These are phyloP conservation scores for Exophiala spinifera DNA, from an alignment of 2,329 filamentous ascomycete species.

Conservation along the genomic window DNA sequence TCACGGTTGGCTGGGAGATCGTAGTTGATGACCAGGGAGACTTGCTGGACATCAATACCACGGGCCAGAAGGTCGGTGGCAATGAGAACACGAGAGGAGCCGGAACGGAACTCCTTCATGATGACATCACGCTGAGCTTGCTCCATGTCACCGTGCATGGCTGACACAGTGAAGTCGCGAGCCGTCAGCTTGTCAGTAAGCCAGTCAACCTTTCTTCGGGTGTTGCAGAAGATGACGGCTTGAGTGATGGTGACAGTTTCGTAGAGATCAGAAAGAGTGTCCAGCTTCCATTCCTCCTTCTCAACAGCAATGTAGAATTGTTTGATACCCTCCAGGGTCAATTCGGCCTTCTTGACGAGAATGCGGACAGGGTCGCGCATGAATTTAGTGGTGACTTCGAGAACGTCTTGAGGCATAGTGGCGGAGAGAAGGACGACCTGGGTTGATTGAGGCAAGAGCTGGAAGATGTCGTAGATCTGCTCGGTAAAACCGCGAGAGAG, in stretches of 20 bases:
- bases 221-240: conserved; percentile 99
- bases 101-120: conserved; percentile 99
- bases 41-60: conserved; percentile 99
- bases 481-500: conserved; percentile 99
- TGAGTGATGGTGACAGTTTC: conserved; percentile 99
- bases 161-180: conserved; percentile 98
- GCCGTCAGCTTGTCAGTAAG: conserved; percentile 98
- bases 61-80: conserved; percentile 95
- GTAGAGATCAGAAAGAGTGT: conserved; percentile 97
- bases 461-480: conserved; percentile 99
- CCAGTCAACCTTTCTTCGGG: conserved; percentile 99
- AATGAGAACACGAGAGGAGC: conserved; percentile 96
- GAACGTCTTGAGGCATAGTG: conserved; percentile 97
- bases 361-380: conserved; percentile 99
- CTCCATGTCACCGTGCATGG: conserved; percentile 99
- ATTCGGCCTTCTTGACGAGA: conserved; percentile 98
- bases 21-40: conserved; percentile 99
- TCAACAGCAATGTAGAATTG: conserved; percentile 99
- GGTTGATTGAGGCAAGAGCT: conserved; percentile 94
- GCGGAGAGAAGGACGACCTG: conserved; percentile 98
- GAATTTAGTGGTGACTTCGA: conserved; percentile 99
- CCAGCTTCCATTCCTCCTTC: conserved; percentile 99
- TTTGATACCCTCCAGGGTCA: conserved; percentile 99
- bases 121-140: conserved; percentile 96
- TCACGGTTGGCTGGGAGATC: conserved; percentile 97